These are phyloP conservation scores for Diversispora eburnea DNA, from an alignment of 192 early-diverging fungal genomes.

Conservation along the genomic window DNA sequence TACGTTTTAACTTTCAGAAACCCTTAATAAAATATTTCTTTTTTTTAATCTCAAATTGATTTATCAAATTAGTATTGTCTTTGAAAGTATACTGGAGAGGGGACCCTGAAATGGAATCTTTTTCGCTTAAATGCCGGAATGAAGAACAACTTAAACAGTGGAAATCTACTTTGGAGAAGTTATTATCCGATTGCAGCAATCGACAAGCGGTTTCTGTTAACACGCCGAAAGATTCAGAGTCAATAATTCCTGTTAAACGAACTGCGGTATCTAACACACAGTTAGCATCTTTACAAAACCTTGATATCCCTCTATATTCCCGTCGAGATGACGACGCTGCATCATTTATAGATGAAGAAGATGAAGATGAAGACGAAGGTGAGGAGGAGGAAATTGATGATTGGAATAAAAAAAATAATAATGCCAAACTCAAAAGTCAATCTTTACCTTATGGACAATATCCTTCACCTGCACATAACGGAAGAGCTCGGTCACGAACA, in stretches of 20 bases:
- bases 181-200: slow-evolving; percentile 51
- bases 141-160: slow-evolving; percentile 92
- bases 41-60: slow-evolving; percentile 42
- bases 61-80: slow-evolving; percentile 31
- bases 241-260: slow-evolving; percentile 27
- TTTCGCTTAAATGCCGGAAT: slow-evolving; percentile 85
- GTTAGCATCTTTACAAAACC: slow-evolving; percentile 30
- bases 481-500: slow-evolving; percentile 36
- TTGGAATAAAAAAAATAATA: slow-evolving; percentile 21
- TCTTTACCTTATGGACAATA: slow-evolving; percentile 40
- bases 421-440: slow-evolving; percentile 32
- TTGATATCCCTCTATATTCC: slow-evolving; percentile 26
- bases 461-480: slow-evolving; percentile 31
- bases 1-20: not conserved
- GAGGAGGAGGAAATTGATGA: slow-evolving; percentile 40
- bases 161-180: slow-evolving; percentile 72
- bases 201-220: slow-evolving; percentile 28
- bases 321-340: slow-evolving; percentile 29
- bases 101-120: slow-evolving; percentile 74
- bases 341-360: slow-evolving; percentile 41
- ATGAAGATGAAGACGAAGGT: slow-evolving; percentile 42
- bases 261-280: slow-evolving; percentile 41
- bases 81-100: slow-evolving; percentile 84
- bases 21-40: slow-evolving; percentile 8
- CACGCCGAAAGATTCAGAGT: not conserved